Conservation (phyloP, 1,284 basidiomycete genomes). For the Melanopsichium pennsylvanicum region DNA sequence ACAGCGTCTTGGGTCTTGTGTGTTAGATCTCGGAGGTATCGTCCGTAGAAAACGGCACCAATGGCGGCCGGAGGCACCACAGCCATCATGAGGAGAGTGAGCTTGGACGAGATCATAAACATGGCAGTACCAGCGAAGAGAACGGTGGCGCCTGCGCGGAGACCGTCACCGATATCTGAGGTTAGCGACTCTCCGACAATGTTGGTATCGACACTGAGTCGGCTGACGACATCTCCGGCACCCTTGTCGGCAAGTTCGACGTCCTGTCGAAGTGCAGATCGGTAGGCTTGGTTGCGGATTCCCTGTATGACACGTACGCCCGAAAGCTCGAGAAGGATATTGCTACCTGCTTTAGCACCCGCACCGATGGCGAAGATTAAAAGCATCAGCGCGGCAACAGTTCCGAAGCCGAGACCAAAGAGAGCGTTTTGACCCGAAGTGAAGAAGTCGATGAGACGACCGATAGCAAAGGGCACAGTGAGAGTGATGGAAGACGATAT, state of each 20-base stretch:
- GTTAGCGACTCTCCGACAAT: constrained; percentile 90
- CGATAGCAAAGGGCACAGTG: constrained; percentile 63
- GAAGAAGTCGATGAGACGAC: constrained; percentile 64
- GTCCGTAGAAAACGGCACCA: constrained; percentile 93
- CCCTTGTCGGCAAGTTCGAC: constrained; percentile 81
- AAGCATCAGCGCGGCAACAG: constrained; percentile 80
- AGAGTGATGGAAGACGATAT: constrained; percentile 76
- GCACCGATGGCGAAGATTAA: constrained; percentile 87
- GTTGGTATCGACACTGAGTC: constrained; percentile 88
- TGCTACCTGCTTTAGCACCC: constrained; percentile 83
- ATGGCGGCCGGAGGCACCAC: constrained; percentile 94
- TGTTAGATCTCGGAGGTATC: constrained; percentile 89
- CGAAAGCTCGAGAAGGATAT: constrained; percentile 81
- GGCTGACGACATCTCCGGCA: constrained; percentile 90
- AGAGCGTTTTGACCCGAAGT: constrained; percentile 46
- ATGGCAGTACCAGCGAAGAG: constrained; percentile 81
- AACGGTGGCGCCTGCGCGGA: constrained; percentile 58
- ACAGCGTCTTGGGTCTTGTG: constrained; percentile 92
- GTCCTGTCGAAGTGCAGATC: constrained; percentile 83
- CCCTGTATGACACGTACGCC: constrained; percentile 92
- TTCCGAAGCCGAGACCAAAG: constrained; percentile 74
- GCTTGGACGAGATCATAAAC: constrained; percentile 89
- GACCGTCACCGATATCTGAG: constrained; percentile 56
- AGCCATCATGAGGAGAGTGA: constrained; percentile 90
- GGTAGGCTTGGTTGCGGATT: constrained; percentile 82